Base-by-base conservation (phyloP, 768 basidiomycete genomes). In the Cantharellus cinnabarinus region DNA sequence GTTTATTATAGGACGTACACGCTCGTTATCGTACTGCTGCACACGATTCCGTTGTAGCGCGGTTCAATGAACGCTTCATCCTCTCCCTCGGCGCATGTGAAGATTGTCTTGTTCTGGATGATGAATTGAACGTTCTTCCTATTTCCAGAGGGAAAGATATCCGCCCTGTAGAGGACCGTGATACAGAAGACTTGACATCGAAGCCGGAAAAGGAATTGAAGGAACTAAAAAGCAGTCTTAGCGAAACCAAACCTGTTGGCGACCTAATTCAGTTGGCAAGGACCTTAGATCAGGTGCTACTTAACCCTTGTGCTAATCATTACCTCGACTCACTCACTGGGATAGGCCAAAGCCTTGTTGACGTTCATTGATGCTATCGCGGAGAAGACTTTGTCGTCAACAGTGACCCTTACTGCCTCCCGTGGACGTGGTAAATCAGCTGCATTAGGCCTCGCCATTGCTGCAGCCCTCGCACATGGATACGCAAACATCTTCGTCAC, bases 61-160 rank as follows among this genome's bases (percentile, higher is more conserved):
- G 95, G 37, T 99, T 99, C 74, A 99, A 99, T 70, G 95, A 99
- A 68, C 85, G 95, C 5, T 99, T 99, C 71, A 97, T 99, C 65
- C 78, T 99, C 15, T 99, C 95, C 20, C 80, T 99, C 20, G 90
- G 90, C 34, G 85, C 89, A 15, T 97, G 89, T 66, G 75, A 82
- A 4, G 89, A 94, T 67, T 97, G 94, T 65, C 76, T 99, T 1
- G 82, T 98, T 35, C 78, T 99, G 56, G 95, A 99, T 67, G 95
- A 99, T 66, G 95, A 99, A 70, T 79, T 99, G 50, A 98, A 98
- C 67, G 93, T 98, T 7, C 79, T 99, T 4, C 95, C 95, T 3
- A 82, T 99, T 29, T 97, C 93, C 3, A 83, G 82, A 38, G 94
- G 87, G 44, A 98, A 98, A 71, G 88, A 97, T 67, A 94, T 98